Evolutionary conservation across 345 rosid species (phyloP).

Genomic region (Salix brachista): DNA sequence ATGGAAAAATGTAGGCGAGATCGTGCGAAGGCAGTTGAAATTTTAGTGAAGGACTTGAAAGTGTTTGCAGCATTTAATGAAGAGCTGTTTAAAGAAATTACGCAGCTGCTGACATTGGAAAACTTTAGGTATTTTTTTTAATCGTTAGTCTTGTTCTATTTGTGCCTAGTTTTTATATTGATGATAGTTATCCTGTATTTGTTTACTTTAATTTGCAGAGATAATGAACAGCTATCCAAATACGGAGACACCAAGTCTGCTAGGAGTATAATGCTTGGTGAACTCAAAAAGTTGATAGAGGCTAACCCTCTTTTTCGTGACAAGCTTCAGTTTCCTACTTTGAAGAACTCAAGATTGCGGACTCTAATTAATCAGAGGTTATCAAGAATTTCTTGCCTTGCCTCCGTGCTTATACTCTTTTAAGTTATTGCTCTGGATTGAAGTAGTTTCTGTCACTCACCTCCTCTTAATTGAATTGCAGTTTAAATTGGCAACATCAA

Average conservation of each 20-base stretch:
- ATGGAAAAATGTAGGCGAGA: constrained; percentile 49
- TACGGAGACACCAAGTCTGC: constrained; percentile 85
- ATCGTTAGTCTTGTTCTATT: not conserved
- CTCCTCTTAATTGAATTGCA: constrained; percentile 28
- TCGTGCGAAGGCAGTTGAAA: constrained; percentile 73
- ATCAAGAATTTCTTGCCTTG: constrained; percentile 9
- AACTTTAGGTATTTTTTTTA: constrained; percentile 59
- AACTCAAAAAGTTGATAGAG: constrained; percentile 76
- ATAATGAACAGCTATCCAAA: constrained; percentile 80
- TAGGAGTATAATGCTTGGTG: constrained; percentile 76
- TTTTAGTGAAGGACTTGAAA: constrained; percentile 83
- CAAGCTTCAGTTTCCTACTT: constrained; percentile 77
- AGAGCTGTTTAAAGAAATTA: constrained; percentile 81
- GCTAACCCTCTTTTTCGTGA: constrained; percentile 87
- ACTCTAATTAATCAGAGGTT: constrained; percentile 85
- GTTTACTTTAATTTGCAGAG: constrained; percentile 42
- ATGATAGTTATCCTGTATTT: not conserved
- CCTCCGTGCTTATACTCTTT: constrained; percentile 1
- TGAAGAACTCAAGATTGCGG: constrained; percentile 75
- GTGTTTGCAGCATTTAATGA: constrained; percentile 76
- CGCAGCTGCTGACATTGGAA: constrained; percentile 70
- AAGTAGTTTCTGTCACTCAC: constrained; percentile 6
- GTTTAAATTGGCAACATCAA: constrained; percentile 91
- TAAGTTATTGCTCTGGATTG: not conserved
- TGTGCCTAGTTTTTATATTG: not conserved